phyloP scores from a whole-genome alignment of 305 asterid genomes.

The Andrographis paniculata region DNA sequence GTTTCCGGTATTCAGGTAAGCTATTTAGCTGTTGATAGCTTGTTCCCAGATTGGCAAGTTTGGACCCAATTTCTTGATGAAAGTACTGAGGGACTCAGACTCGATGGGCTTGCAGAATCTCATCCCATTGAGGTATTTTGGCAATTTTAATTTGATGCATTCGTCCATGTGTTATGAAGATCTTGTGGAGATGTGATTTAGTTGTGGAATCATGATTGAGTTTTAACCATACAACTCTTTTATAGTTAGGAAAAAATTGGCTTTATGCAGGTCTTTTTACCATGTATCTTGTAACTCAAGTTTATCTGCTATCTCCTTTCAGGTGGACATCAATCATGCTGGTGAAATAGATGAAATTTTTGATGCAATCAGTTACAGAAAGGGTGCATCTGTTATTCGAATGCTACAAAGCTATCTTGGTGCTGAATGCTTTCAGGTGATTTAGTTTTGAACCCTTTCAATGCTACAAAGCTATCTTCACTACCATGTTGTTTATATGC shows the following conservation, averaged over 20 bases:
- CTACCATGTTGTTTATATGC: constrained; percentile 5
- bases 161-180: not conserved
- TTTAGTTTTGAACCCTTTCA: too few relatives aligned
- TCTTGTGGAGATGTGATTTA: constrained; percentile 3
- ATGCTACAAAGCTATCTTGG: constrained; percentile 99
- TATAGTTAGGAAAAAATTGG: constrained; percentile 9
- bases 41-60: constrained; percentile 95
- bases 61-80: constrained; percentile 97
- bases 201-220: not conserved
- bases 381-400: constrained; percentile 96
- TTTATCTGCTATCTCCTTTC: constrained; percentile 24
- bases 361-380: constrained; percentile 92
- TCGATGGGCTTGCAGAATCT: constrained; percentile 93
- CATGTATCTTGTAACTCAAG: constrained; percentile 15
- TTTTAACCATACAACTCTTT: too few relatives aligned
- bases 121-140: constrained; percentile 84
- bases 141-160: constrained; percentile 6
- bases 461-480: constrained; percentile 5
- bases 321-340: constrained; percentile 93
- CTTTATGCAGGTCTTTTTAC: not conserved
- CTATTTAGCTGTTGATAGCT: constrained; percentile 80
- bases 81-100: constrained; percentile 83
- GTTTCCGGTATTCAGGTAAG: constrained; percentile 59
- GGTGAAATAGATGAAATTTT: constrained; percentile 93
- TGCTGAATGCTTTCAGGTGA: constrained; percentile 82